These are phyloP conservation scores for Schwanniomyces yamadae DNA, from an alignment of 805 yeast species.

Conservation along the genomic window DNA sequence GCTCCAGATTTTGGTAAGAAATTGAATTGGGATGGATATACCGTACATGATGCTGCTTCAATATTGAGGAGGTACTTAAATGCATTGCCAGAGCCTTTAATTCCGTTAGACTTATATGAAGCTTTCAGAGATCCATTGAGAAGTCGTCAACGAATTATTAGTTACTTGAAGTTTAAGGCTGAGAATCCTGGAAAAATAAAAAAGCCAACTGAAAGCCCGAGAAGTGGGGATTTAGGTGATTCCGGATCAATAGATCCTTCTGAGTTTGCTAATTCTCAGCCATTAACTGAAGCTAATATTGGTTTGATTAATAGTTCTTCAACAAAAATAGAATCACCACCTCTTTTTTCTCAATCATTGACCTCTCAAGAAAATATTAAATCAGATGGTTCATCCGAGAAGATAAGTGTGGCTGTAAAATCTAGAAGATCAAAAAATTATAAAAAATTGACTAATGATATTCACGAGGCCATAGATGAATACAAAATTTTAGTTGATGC, in stretches of 20 bases:
- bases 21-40: conserved; percentile 87
- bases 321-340: not conserved
- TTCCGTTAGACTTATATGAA: conserved; percentile 76
- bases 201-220: conserved; percentile 2
- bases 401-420: conserved; percentile 4
- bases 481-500: conserved; percentile 67
- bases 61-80: conserved; percentile 82
- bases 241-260: conserved; percentile 2
- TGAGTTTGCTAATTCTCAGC: conserved; percentile 18
- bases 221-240: not conserved
- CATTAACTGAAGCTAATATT: conserved; percentile 33
- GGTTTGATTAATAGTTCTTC: conserved; percentile 14
- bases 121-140: conserved; percentile 74
- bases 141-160: conserved; percentile 59
- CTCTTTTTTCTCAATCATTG: conserved; percentile 1
- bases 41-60: conserved; percentile 96
- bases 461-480: conserved; percentile 65
- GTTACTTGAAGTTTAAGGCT: conserved; percentile 62
- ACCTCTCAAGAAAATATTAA: not conserved
- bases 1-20: conserved; percentile 91
- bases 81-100: conserved; percentile 86
- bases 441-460: conserved; percentile 61
- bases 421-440: conserved; percentile 44
- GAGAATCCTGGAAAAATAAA: conserved; percentile 32
- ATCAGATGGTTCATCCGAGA: not conserved